Evolutionary conservation across 257 asterid genomes (phyloP), one percentile per base, ranked within the genome.

Genomic region (Ajuga chamaepitys): DNA sequence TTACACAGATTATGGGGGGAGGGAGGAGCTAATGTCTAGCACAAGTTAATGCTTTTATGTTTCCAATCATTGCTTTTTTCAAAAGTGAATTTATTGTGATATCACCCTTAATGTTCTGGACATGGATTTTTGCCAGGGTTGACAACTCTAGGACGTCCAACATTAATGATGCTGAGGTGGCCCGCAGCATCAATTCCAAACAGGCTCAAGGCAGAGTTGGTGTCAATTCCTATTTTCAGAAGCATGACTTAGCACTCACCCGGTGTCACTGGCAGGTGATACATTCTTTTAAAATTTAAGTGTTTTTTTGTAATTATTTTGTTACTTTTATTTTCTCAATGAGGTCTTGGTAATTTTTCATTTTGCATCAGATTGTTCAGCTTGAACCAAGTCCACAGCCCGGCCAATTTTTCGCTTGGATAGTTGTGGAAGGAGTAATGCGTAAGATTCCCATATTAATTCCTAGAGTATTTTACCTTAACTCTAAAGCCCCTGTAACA

Each of bases 261-360:
- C 83, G 84, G 68, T 73, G 79, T 75, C 92, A 89, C 68, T 93
- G 99, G 99, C 99, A 93, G 99, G 97, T 93, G 76, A 72, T 73
- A 74, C 75, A 67, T 58, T 66, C 55, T 22, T 52, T 55, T 51
- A 28, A 50, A 3, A 16, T 75, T 62, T 48, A 57, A 45, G 47
- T 53, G 9, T 52, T 58, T n/a, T n/a, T n/a, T 42, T 60, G 63
- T 22, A 2, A 61, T 55, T 22, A 24, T 62, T 54, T 13, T 22
- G 14, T 71, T 17, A 48, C 51, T 69, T 17, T 44, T 6, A 70
- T 8, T 68, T 26, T 64, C 77, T 55, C 42, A 51, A 24, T 41
- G 69, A 32, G 21, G 18, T 44, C 66, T 64, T 75, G 74, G 47
- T 50, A 47, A 51, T 14, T 47, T 12, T 66, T 51, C 45, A n/a